phyloP scores from a whole-genome alignment of 495 filamentous ascomycete genomes.

The Evernia prunastri region DNA sequence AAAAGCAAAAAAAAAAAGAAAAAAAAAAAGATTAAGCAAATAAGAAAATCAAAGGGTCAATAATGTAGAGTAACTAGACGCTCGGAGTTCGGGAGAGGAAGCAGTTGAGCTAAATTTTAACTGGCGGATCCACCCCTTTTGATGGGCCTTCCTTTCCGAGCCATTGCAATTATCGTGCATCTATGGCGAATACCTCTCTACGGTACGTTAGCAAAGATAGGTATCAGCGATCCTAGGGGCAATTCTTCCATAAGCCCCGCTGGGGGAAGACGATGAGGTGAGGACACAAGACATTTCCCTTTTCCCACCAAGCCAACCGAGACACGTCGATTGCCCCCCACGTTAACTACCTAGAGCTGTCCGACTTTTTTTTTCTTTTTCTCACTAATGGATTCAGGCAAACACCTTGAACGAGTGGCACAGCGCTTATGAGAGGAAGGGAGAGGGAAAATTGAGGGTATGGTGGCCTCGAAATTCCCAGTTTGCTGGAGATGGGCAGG shows the following conservation, averaged over 20 bases:
- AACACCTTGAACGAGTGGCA: conserved; percentile 4
- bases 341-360: neutral
- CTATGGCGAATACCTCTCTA: neutral
- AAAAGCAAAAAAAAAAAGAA: too few species aligned
- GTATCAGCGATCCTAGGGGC: conserved; percentile 7
- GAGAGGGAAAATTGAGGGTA: neutral
- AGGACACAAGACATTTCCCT: neutral
- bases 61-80: neutral
- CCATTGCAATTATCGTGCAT: conserved; percentile 14
- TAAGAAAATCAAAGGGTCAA: neutral
- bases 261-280: neutral
- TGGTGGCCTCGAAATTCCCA: neutral
- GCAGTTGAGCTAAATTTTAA: conserved; percentile 14
- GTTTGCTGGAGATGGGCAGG: conserved; percentile 2
- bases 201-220: conserved; percentile 12
- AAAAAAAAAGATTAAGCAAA: too few species aligned
- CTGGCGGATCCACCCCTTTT: conserved; percentile 12
- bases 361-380: too few species aligned
- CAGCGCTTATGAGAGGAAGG: conserved; percentile 11
- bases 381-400: neutral
- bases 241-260: neutral
- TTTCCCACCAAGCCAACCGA: conserved; percentile 10
- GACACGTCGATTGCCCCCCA: conserved; percentile 3
- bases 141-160: conserved; percentile 17
- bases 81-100: conserved; percentile 8